phyloP scores from a whole-genome alignment of 2,329 filamentous ascomycete species.

The Proliferodiscus dingleyae region DNA sequence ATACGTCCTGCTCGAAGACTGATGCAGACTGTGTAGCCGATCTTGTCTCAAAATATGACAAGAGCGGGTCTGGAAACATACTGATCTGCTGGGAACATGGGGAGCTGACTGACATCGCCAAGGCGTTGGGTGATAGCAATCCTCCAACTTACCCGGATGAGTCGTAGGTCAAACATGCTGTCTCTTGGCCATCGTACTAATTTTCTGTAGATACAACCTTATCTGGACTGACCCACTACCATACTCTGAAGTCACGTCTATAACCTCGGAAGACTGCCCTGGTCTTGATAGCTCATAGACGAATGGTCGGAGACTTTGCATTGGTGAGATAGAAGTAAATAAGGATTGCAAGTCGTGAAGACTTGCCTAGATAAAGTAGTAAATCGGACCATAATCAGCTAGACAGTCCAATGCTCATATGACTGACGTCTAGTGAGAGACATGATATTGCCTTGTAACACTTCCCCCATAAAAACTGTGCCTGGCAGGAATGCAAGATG shows the following conservation, averaged over 20 bases:
- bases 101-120: slow-evolving; percentile 45
- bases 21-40: slow-evolving; percentile 50
- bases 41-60: slow-evolving; percentile 42
- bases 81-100: slow-evolving; percentile 59
- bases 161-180: slow-evolving; percentile 30
- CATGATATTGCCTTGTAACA: background rate
- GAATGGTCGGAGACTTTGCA: background rate
- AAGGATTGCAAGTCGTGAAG: background rate
- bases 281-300: slow-evolving; percentile 40
- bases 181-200: slow-evolving; percentile 3
- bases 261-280: slow-evolving; percentile 48
- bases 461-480: background rate
- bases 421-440: too few relatives aligned
- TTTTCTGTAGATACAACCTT: slow-evolving; percentile 40
- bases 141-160: slow-evolving; percentile 47
- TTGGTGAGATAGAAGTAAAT: too few relatives aligned
- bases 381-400: too few relatives aligned
- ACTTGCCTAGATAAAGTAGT: background rate
- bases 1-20: slow-evolving; percentile 51
- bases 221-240: slow-evolving; percentile 53
- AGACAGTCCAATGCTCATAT: too few relatives aligned
- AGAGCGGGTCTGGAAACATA: slow-evolving; percentile 46
- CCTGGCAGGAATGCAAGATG: too few relatives aligned
- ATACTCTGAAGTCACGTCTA: slow-evolving; percentile 42
- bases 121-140: slow-evolving; percentile 46